Conservation (phyloP, 306 rosid species). For the Medicago ruthenica region DNA sequence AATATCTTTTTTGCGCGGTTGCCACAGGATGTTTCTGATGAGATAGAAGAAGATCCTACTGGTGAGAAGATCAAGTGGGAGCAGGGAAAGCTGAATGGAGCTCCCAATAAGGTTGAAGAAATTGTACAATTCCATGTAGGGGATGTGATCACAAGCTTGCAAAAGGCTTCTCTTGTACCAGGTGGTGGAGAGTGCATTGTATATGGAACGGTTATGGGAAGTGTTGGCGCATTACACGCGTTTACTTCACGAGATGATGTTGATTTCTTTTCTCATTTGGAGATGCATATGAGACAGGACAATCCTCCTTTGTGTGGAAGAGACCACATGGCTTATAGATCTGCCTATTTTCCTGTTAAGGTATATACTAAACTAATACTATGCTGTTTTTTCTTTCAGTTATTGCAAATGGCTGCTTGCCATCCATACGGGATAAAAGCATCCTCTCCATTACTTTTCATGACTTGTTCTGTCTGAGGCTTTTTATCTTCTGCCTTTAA, state of each 20-base stretch:
- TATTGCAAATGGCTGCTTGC: slow-evolving; percentile 16
- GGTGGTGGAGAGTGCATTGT: slow-evolving; percentile 95
- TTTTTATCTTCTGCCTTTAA: not conserved
- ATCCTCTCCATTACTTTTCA: slow-evolving; percentile 4
- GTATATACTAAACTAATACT: slow-evolving; percentile 47
- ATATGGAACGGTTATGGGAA: slow-evolving; percentile 95
- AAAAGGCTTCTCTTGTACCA: slow-evolving; percentile 96
- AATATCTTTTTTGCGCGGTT: slow-evolving; percentile 86
- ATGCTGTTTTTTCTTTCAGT: slow-evolving; percentile 22
- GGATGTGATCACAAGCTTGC: slow-evolving; percentile 81
- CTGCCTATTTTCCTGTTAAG: slow-evolving; percentile 97
- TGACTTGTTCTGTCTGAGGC: not conserved
- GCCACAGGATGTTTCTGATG: slow-evolving; percentile 95
- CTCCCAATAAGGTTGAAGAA: slow-evolving; percentile 96
- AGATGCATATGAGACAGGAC: slow-evolving; percentile 98
- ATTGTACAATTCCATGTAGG: slow-evolving; percentile 93
- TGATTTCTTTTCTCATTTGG: slow-evolving; percentile 96
- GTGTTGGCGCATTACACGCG: slow-evolving; percentile 91
- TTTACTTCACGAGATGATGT: slow-evolving; percentile 97
- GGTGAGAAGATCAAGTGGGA: slow-evolving; percentile 99
- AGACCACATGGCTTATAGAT: slow-evolving; percentile 97
- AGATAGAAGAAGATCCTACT: slow-evolving; percentile 97
- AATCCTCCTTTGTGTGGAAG: slow-evolving; percentile 96
- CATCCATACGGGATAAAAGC: slow-evolving; percentile 3
- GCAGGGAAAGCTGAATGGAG: slow-evolving; percentile 95